phyloP scores from a whole-genome alignment of 2,329 filamentous ascomycete genomes.

The Penicillium sp. region DNA sequence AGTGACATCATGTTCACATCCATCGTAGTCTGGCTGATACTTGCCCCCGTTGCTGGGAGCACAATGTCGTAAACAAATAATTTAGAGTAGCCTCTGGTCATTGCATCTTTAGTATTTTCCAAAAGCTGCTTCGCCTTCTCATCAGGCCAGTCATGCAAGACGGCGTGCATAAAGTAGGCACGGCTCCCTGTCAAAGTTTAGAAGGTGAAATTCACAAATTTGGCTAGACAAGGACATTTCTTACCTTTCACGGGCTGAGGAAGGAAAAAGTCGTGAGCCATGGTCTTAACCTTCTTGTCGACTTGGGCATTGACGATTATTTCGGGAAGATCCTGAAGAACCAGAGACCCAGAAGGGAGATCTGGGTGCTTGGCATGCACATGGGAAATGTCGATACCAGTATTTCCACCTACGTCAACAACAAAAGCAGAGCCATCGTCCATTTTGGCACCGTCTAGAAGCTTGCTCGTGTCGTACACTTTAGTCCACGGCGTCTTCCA shows the following conservation, averaged over 20 bases:
- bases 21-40: constrained; percentile 35
- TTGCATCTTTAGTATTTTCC: constrained; percentile 33
- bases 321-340: constrained; percentile 47
- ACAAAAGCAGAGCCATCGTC: constrained; percentile 31
- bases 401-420: constrained; percentile 47
- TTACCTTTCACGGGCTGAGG: constrained; percentile 33
- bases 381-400: constrained; percentile 41
- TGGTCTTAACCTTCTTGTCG: constrained; percentile 28
- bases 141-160: constrained; percentile 52
- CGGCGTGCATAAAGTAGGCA: constrained; percentile 48
- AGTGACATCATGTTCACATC: constrained; percentile 50
- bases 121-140: constrained; percentile 39
- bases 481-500: constrained; percentile 42
- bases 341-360: constrained; percentile 34
- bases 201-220: not conserved
- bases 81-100: constrained; percentile 45
- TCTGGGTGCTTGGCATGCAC: constrained; percentile 38
- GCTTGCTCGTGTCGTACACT: constrained; percentile 31
- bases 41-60: constrained; percentile 38
- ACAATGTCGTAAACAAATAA: constrained; percentile 47
- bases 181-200: constrained; percentile 33
- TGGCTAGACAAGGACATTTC: not conserved
- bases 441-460: constrained; percentile 24
- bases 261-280: constrained; percentile 34
- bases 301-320: constrained; percentile 33